Evolutionary conservation across 164 flowering plant genomes (phyloP).

Genomic region (Aristolochia contorta): DNA sequence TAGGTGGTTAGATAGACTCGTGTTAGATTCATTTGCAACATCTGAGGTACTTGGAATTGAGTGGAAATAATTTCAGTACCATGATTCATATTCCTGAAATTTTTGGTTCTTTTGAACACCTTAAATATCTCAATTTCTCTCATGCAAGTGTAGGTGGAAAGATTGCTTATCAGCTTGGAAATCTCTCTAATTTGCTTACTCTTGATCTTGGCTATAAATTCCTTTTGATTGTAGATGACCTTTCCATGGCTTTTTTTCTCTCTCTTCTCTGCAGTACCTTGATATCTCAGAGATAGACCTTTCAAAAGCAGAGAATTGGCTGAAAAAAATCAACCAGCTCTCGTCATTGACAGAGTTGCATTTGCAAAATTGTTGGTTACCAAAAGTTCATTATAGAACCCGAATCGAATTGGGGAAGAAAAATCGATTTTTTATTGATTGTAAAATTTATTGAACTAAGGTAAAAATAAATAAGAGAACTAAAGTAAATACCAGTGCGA

Average conservation of each 20-base stretch:
- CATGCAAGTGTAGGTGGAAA: background rate
- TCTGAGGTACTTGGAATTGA: background rate
- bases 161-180: constrained; percentile 5
- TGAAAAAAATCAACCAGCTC: background rate
- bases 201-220: too few species aligned
- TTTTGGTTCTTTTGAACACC: background rate
- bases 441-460: too few species aligned
- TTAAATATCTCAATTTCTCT: constrained; percentile 6
- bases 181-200: constrained; percentile 4
- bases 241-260: too few species aligned
- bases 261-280: too few species aligned
- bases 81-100: too few species aligned
- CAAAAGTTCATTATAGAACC: background rate
- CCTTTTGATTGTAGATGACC: too few species aligned
- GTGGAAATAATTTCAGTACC: background rate
- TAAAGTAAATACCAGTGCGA: too few species aligned
- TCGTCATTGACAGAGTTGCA: constrained; percentile 2
- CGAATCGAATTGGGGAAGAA: too few species aligned
- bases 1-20: background rate
- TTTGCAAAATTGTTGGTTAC: background rate
- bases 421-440: too few species aligned
- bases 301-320: background rate
- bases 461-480: too few species aligned
- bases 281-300: too few species aligned
- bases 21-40: background rate